phyloP scores from a whole-genome alignment of 2,329 filamentous ascomycete species.

The Monosporascus sp. region DNA sequence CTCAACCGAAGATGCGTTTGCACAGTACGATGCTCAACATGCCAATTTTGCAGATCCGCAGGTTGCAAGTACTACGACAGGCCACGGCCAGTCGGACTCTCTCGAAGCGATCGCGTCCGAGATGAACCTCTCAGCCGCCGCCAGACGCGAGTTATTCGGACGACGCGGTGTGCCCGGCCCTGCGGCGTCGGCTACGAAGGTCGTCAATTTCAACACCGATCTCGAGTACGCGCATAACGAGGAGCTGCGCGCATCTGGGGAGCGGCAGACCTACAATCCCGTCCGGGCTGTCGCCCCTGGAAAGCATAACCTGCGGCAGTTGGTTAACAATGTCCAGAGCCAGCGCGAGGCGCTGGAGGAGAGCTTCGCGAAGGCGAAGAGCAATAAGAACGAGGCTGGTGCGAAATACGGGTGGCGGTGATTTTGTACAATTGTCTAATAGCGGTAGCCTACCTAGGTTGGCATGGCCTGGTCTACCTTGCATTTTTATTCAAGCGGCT shows the following conservation, averaged over 20 bases:
- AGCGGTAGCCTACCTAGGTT: too few relatives aligned
- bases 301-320: constrained; percentile 83
- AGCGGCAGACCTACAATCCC: constrained; percentile 68
- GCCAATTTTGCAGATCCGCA: constrained; percentile 13
- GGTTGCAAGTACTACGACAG: background rate
- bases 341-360: constrained; percentile 89
- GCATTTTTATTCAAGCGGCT: too few relatives aligned
- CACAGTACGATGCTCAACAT: constrained; percentile 28
- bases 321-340: constrained; percentile 75
- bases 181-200: constrained; percentile 48
- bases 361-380: constrained; percentile 76
- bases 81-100: constrained; percentile 37
- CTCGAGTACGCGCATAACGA: constrained; percentile 84
- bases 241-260: constrained; percentile 62
- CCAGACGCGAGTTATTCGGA: constrained; percentile 81
- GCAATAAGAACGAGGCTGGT: constrained; percentile 76
- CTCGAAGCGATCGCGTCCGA: constrained; percentile 69
- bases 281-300: constrained; percentile 77
- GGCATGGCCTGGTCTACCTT: too few relatives aligned
- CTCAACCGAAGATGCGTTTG: constrained; percentile 27
- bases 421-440: constrained; percentile 1
- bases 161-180: constrained; percentile 44
- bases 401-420: constrained; percentile 74
- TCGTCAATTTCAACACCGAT: constrained; percentile 87
- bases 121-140: constrained; percentile 71